Evolutionary conservation across 306 rosid species (phyloP), one percentile per base, ranked within the genome.

Genomic region (Benincasa hispida): DNA sequence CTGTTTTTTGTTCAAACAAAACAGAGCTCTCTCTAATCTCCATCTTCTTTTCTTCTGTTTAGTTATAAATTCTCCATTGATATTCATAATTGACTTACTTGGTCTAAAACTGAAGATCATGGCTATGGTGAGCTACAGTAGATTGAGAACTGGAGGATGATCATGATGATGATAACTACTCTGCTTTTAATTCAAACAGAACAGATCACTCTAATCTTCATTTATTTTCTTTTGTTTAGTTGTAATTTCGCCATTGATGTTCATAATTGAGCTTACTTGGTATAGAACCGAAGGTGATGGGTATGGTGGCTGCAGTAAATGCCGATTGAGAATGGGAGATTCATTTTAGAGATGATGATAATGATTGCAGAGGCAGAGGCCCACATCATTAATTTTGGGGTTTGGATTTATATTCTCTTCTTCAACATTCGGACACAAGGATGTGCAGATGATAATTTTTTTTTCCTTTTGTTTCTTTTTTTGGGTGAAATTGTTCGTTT

Each of bases 361-460:
- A 78, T 56, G 76, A 66, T 66, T 78, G 76, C 45, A 72, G 30
- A 34, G 59, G 0, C 58, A 18, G 17, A 48, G 81, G 21, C 75
- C 76, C 63, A 56, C 78, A 5, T 57, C 73, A 74, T 74, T 56
- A 17, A 69, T 27, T 37, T 12, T 41, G 30, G 34, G 75, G 15
- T 65, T 54, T 73, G 55, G 68, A 72, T 72, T 54, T 45, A 76
- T 50, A 70, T 11, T 28, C 77, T 39, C 59, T 54, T 22, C 54
- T 63, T 67, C 56, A 2, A 4, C 18, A 2, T 51, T 50, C 25
- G 27, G 48, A 32, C 60, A 32, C 48, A 30, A 50, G 18, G 66
- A 32, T 74, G 51, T 56, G 78, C 66, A 67, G 8, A 74, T 54
- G 48, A 56, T 53, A 51, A 5, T 25, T 70, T 70, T 21, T 66